Evolutionary conservation across 2,329 filamentous ascomycete species (phyloP).

Genomic region (Ophiosphaerella korrae): DNA sequence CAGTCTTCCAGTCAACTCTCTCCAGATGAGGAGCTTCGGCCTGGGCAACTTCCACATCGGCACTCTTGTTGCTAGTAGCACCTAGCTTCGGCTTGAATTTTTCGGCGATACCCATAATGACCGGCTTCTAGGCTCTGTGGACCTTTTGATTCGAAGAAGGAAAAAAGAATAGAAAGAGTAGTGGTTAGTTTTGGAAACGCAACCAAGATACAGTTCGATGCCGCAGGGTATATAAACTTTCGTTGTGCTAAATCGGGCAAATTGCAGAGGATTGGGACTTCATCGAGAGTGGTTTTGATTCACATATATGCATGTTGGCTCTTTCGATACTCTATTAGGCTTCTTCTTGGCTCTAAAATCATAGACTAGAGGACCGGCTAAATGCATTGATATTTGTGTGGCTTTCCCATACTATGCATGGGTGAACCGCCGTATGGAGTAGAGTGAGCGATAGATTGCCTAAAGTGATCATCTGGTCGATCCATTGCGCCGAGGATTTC

Average conservation of each 20-base stretch:
- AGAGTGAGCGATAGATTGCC: slow-evolving; percentile 21
- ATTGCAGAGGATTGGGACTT: slow-evolving; percentile 21
- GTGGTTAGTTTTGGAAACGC: slow-evolving; percentile 13
- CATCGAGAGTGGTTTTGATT: slow-evolving; percentile 19
- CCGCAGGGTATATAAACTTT: slow-evolving; percentile 23
- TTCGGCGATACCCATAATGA: slow-evolving; percentile 25
- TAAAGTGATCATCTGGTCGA: slow-evolving; percentile 15
- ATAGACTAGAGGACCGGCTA: slow-evolving; percentile 40
- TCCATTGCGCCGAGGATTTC: slow-evolving; percentile 9
- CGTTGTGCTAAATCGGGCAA: slow-evolving; percentile 18
- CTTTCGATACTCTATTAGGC: slow-evolving; percentile 13
- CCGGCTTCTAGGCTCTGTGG: slow-evolving; percentile 9
- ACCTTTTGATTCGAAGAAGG: neutral
- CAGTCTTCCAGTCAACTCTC: slow-evolving; percentile 58
- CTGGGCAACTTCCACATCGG: slow-evolving; percentile 45
- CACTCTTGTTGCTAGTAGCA: slow-evolving; percentile 24
- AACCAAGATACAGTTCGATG: slow-evolving; percentile 17
- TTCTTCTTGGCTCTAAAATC: slow-evolving; percentile 22
- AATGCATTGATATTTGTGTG: slow-evolving; percentile 27
- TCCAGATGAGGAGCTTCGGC: slow-evolving; percentile 59
- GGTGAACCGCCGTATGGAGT: slow-evolving; percentile 25
- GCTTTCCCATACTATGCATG: slow-evolving; percentile 21
- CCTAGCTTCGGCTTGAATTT: slow-evolving; percentile 28
- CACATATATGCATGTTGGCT: slow-evolving; percentile 32
- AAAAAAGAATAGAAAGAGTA: slow-evolving; percentile 9